phyloP scores from a whole-genome alignment of 768 basidiomycete species.

The Lentinus tigrinus region DNA sequence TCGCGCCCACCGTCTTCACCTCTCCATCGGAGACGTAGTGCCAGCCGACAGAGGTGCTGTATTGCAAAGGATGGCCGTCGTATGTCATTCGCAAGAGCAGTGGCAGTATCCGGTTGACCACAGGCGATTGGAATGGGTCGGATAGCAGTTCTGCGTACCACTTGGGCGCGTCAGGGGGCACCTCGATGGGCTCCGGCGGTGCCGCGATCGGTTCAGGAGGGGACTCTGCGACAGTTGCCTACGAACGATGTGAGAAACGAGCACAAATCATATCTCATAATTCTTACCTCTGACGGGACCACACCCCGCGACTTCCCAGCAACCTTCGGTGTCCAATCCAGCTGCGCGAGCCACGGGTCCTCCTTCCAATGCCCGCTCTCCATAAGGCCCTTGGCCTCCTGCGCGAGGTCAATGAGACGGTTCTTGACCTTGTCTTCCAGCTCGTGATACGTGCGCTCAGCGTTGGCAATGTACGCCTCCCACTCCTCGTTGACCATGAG shows the following conservation, averaged over 20 bases:
- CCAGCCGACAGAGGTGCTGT: constrained; percentile 62
- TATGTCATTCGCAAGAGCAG: constrained; percentile 63
- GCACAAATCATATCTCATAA: no score
- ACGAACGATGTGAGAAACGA: background rate
- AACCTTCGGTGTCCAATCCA: constrained; percentile 94
- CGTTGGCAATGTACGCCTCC: constrained; percentile 77
- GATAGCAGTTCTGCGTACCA: constrained; percentile 59
- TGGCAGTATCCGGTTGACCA: constrained; percentile 59
- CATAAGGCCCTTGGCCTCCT: constrained; percentile 50
- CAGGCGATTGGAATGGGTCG: constrained; percentile 40
- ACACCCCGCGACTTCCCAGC: constrained; percentile 70
- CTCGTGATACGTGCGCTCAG: constrained; percentile 73
- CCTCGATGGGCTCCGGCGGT: background rate
- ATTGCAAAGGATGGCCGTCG: constrained; percentile 59
- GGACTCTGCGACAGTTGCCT: no score
- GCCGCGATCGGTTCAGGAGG: no score
- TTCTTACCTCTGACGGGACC: constrained; percentile 31
- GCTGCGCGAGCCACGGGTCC: constrained; percentile 83
- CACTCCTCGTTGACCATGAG: constrained; percentile 88
- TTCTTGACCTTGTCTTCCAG: constrained; percentile 62
- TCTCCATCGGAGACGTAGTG: constrained; percentile 45
- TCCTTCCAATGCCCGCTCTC: constrained; percentile 56
- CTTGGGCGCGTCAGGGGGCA: constrained; percentile 31
- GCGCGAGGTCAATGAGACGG: constrained; percentile 68
- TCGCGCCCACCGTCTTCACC: constrained; percentile 40